These are phyloP conservation scores for Pythium volutum DNA, from an alignment of 352 stramenopile species.

Conservation along the genomic window DNA sequence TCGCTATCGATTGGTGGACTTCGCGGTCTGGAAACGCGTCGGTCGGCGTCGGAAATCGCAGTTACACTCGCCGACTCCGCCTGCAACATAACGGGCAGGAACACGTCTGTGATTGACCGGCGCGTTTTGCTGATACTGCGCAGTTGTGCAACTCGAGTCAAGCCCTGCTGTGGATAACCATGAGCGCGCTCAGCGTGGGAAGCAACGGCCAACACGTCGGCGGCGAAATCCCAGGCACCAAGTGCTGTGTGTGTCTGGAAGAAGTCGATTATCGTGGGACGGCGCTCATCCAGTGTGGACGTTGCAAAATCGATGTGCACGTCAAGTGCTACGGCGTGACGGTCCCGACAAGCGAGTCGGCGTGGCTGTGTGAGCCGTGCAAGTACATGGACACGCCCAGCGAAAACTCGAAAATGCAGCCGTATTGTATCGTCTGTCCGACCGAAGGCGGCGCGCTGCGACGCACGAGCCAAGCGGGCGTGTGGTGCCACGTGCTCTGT, in stretches of 20 bases:
- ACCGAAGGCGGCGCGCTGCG: conserved; percentile 70
- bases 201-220: neutral
- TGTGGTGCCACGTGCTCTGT: conserved; percentile 85
- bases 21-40: neutral
- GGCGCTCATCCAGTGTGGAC: conserved; percentile 55
- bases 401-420: conserved; percentile 21
- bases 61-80: neutral
- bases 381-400: conserved; percentile 26
- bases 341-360: conserved; percentile 32
- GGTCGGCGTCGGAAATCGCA: neutral
- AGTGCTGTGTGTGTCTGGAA: conserved; percentile 79
- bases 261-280: conserved; percentile 53
- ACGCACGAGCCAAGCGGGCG: conserved; percentile 45
- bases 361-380: conserved; percentile 75
- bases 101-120: neutral
- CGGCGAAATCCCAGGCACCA: neutral
- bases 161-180: neutral
- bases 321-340: conserved; percentile 76
- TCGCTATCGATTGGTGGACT: conserved; percentile 8
- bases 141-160: neutral
- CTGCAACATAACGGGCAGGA: neutral
- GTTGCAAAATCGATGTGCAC: conserved; percentile 68
- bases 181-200: neutral
- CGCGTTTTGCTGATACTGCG: neutral
- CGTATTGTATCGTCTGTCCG: conserved; percentile 68